phyloP scores from a whole-genome alignment of 345 rosid genomes.

The Corchorus olitorius region DNA sequence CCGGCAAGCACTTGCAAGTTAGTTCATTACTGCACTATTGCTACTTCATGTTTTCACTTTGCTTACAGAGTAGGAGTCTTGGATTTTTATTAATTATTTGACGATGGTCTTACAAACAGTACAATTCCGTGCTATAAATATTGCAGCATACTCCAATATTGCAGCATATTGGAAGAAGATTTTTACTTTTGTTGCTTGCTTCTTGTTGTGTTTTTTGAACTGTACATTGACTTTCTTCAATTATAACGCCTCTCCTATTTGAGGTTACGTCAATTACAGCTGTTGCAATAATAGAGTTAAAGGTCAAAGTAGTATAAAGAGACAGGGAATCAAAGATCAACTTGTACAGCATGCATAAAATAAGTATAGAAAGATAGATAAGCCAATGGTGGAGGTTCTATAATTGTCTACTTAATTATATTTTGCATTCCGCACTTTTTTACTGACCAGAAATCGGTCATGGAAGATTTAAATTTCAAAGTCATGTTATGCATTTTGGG shows the following conservation, averaged over 20 bases:
- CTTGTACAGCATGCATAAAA: neutral
- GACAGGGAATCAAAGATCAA: neutral
- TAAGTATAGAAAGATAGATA: neutral
- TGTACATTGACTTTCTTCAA: neutral
- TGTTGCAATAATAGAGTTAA: neutral
- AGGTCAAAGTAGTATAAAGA: neutral
- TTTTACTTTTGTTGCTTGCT: neutral
- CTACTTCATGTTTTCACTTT: neutral
- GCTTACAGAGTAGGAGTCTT: neutral
- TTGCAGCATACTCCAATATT: neutral
- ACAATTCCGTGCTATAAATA: neutral
- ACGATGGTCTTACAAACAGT: neutral
- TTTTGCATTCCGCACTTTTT: neutral
- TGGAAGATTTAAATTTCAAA: neutral
- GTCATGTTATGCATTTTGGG: neutral
- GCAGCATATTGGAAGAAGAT: neutral
- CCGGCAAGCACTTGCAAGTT: slow-evolving; percentile 82
- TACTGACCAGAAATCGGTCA: neutral
- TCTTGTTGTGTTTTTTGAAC: neutral
- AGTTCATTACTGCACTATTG: neutral
- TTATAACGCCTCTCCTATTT: neutral
- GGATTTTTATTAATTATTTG: neutral
- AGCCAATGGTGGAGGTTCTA: neutral
- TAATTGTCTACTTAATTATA: neutral
- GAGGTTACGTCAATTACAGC: neutral